Evolutionary conservation across 345 rosid genomes (phyloP).

Genomic region (Psidium friedrichsthalianum): DNA sequence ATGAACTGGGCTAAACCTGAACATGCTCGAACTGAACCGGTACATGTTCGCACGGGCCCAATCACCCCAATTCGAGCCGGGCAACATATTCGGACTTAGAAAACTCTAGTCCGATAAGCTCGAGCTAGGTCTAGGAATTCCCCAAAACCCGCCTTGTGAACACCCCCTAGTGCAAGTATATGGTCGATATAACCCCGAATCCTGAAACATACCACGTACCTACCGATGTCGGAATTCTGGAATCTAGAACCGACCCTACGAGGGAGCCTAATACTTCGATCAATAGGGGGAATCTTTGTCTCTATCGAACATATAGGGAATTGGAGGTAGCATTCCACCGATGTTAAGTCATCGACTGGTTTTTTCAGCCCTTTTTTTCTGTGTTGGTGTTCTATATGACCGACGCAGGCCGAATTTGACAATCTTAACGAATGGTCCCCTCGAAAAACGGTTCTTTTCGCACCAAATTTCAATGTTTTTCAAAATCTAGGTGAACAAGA

Average conservation of each 20-base stretch:
- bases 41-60: not conserved
- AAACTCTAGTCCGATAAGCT: not conserved
- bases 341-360: not conserved
- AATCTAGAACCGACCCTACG: not conserved
- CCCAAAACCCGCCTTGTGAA: not conserved
- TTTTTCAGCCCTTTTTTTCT: not conserved
- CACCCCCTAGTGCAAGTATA: not conserved
- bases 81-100: not conserved
- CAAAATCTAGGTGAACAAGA: not conserved
- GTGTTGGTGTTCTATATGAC: not conserved
- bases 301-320: too few relatives aligned
- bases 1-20: not conserved
- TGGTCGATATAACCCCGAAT: not conserved
- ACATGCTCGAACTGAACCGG: rapidly evolving
- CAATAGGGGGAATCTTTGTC: too few relatives aligned
- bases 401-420: not conserved
- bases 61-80: not conserved
- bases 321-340: not conserved
- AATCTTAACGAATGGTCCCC: not conserved
- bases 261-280: not conserved
- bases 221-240: not conserved
- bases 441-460: not conserved
- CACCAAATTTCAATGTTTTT: not conserved
- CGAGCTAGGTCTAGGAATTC: not conserved
- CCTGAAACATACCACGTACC: not conserved